Conservation (phyloP, 2,329 filamentous ascomycete species). For the Domatiomyces catenatus region DNA sequence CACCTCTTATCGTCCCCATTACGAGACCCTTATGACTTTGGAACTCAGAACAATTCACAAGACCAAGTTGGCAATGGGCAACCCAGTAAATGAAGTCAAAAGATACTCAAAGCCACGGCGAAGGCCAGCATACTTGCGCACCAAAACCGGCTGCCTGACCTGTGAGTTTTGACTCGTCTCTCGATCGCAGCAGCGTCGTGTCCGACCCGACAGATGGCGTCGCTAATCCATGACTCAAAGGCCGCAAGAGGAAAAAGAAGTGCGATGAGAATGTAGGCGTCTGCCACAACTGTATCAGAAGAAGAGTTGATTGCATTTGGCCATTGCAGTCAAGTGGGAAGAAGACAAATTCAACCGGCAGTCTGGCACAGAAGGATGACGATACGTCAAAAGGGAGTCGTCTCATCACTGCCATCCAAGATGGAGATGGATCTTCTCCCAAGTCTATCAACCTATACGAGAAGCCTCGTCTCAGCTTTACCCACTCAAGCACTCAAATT, state of each 20-base stretch:
- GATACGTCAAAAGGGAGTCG: not conserved
- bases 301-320: slow-evolving; percentile 13
- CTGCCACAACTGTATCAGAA: slow-evolving; percentile 15
- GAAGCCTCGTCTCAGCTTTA: not conserved
- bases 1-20: too few relatives aligned
- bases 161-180: slow-evolving; percentile 9
- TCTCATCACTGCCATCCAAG: not conserved
- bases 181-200: not conserved
- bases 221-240: slow-evolving; percentile 2
- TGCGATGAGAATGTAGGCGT: slow-evolving; percentile 14
- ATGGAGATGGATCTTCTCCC: not conserved
- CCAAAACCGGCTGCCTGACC: slow-evolving; percentile 19
- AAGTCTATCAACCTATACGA: not conserved
- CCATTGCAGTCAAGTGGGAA: not conserved
- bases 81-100: slow-evolving; percentile 1
- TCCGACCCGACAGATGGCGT: not conserved
- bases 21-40: not conserved
- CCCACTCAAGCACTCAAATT: not conserved
- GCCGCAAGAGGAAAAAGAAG: slow-evolving; percentile 18
- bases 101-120: slow-evolving; percentile 11
- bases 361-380: not conserved
- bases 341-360: not conserved
- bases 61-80: not conserved
- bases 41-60: not conserved
- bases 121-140: slow-evolving; percentile 17